Base-by-base conservation (phyloP, 805 yeast species). In the Yarrowia sp. region DNA sequence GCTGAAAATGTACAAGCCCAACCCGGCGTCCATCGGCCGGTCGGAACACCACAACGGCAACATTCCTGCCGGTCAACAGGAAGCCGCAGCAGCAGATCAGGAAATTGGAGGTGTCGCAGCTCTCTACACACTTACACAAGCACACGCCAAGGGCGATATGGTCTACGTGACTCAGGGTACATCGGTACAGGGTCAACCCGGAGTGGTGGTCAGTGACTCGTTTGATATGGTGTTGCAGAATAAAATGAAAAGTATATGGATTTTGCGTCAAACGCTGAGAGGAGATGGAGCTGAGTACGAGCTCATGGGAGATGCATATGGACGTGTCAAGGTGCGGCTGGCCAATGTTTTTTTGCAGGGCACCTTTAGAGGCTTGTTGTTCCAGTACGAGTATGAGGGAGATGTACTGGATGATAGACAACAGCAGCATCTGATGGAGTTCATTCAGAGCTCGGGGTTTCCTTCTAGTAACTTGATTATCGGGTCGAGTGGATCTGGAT, bases 261-360 rank as follows among this genome's bases (percentile, higher is more conserved):
- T 79, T 0, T 79, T 83, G 48, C 78, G 90, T 67, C 96, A 90
- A 73, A 78, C 83, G 9, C 81, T 89, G 58, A 83, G 84, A 70
- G 95, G 93, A 1, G 92, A 88, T 67, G 96, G 96, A 0, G 81
- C 81, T 63, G 82, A 84, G 5, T 89, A 86, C 71, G 82, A 83
- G 67, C 71, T 88, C 2, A 39, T 55, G 42, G 51, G 51, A 33
- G 64, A 43, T 33, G 72, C 69, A 13, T 72, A 72, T 17, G 87
- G 86, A 14, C 79, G 77, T 43, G 79, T 86, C 69, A 75, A 78
- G 8, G 76, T 90, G 3, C 77, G 90, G 43, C 83, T 92, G 0
- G 86, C 89, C 47, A 90, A 89, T 71, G 84, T 89, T 43, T 85
- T 86, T 58, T 78, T 89, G 13, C 92, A 88, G 71, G 96, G 96